A percentile compares a stretch with the other conserved stretches of the same genome.
These are phyloP conservation scores for Petrea volubilis DNA, from an alignment of 257 asterid species.

Conservation along the genomic window DNA sequence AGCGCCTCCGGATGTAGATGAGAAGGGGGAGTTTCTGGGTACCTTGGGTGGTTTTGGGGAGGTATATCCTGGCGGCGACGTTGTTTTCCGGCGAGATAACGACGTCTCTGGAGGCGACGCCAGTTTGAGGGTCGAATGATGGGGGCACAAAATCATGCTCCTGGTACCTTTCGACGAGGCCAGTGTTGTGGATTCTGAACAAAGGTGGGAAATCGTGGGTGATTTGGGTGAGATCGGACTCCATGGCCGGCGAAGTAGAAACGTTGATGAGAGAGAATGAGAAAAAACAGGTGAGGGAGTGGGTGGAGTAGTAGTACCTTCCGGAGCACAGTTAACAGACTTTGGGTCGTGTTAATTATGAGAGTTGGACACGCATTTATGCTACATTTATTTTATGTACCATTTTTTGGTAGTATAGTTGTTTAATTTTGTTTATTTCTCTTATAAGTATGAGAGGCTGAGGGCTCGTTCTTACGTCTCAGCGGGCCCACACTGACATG, in stretches of 20 bases:
- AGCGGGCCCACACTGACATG: too few relatives aligned
- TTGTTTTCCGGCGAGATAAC: slow-evolving; percentile 41
- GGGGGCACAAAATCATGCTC: slow-evolving; percentile 41
- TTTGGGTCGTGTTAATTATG: neutral
- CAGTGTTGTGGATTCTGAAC: slow-evolving; percentile 48
- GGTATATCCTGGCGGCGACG: slow-evolving; percentile 56
- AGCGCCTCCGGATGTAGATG: slow-evolving; percentile 80
- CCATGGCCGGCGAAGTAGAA: slow-evolving; percentile 16
- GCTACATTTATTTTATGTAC: too few relatives aligned
- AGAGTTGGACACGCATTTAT: too few relatives aligned
- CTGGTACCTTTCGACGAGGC: slow-evolving; percentile 39
- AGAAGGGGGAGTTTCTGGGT: slow-evolving; percentile 52
- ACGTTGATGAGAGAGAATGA: neutral
- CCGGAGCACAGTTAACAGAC: too few relatives aligned
- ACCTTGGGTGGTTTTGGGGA: slow-evolving; percentile 37
- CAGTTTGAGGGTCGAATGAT: slow-evolving; percentile 43
- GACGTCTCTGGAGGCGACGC: slow-evolving; percentile 55
- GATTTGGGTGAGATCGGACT: slow-evolving; percentile 20
- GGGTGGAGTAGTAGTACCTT: too few relatives aligned
- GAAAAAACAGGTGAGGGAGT: neutral
- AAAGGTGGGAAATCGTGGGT: slow-evolving; percentile 48
- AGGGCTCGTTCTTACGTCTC: too few relatives aligned
- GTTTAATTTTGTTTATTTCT: too few relatives aligned
- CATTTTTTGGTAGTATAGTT: too few relatives aligned
- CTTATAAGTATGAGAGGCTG: too few relatives aligned